These are phyloP conservation scores for Trichoderma semiorbis DNA, from an alignment of 2,329 filamentous ascomycete species.

Conservation along the genomic window DNA sequence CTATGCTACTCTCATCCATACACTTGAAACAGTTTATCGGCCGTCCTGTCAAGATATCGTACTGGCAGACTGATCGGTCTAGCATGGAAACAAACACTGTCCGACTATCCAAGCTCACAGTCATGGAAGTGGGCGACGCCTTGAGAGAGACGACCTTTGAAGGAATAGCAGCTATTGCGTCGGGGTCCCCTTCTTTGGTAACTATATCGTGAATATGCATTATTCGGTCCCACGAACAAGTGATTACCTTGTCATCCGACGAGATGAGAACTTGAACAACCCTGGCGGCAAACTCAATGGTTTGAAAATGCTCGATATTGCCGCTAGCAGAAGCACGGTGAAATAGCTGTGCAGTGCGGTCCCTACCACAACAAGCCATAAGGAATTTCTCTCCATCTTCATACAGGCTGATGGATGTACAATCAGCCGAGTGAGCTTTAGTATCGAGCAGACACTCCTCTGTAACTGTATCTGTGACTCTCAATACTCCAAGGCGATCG, in stretches of 20 bases:
- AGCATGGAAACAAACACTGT: slow-evolving; percentile 57
- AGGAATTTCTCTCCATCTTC: slow-evolving; percentile 60
- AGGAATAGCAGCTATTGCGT: slow-evolving; percentile 72
- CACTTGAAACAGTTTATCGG: slow-evolving; percentile 74
- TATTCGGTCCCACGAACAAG: slow-evolving; percentile 84
- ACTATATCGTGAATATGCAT: slow-evolving; percentile 78
- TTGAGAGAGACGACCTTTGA: slow-evolving; percentile 77
- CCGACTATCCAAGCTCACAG: slow-evolving; percentile 59
- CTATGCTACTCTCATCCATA: slow-evolving; percentile 72
- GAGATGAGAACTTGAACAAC: slow-evolving; percentile 74
- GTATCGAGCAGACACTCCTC: slow-evolving; percentile 64
- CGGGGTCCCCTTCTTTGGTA: slow-evolving; percentile 60
- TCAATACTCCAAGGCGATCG: slow-evolving; percentile 81
- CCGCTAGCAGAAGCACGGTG: slow-evolving; percentile 51
- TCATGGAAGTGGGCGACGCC: slow-evolving; percentile 82
- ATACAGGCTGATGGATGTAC: slow-evolving; percentile 74
- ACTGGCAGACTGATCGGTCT: slow-evolving; percentile 59
- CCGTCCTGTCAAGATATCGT: slow-evolving; percentile 64
- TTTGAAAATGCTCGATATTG: slow-evolving; percentile 77
- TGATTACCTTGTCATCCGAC: slow-evolving; percentile 71
- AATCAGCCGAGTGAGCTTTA: slow-evolving; percentile 83
- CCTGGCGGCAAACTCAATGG: slow-evolving; percentile 85
- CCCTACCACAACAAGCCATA: slow-evolving; percentile 79
- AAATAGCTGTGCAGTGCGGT: slow-evolving; percentile 94
- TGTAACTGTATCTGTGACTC: slow-evolving; percentile 61